Evolutionary conservation across 192 early-diverging fungal species (phyloP), one percentile per base, ranked within the genome.

Genomic region (Coemansia sp.): DNA sequence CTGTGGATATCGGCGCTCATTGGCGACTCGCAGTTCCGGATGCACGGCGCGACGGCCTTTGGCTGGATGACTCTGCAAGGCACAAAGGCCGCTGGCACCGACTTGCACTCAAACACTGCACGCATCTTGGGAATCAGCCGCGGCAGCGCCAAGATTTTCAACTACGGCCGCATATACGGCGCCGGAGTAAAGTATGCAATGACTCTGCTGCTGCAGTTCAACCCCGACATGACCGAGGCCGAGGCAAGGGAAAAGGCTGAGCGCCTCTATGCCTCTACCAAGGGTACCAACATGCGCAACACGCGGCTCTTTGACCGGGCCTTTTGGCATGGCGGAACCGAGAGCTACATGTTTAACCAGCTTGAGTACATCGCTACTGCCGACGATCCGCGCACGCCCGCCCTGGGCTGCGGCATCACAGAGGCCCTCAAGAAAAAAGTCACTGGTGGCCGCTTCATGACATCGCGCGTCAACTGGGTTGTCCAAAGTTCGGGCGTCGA

Each of bases 21-120:
- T 57, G 94, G 95, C 24, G 97, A 97, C 72, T 86, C 94, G 18
- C 93, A 95, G 80, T 93, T 98, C 66, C 83, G 88, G 10, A 88
- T 90, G 64, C 94, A 97, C 57, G 97, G 97, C 6, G 88, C 88
- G 0, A 94, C 93, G 1, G 93, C 97, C 0, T 77, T 98, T 29
- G 94, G 97, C 3, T 98, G 94, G 87, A 97, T 98, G 97, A 98
- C 93, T 2, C 73, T 98, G 36, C 95, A 98, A 70, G 97, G 97
- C 0, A 91, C 86, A 2, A 98, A 98, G 80, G 56, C 85, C 0
- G 85, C 83, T 8, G 89, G 87, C 12, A 96, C 97, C 0, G 97
- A 98, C 74, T 60, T 97, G 52, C 97, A 98, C 66, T 95, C 95
- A 1, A 89, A 88, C 58, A 95, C 97, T 0, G 97, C 92, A 0